A percentile compares a stretch with the other conserved stretches of the same genome.
Evolutionary conservation across 352 stramenopile species (phyloP).

Genomic region (Thalassiosira livingstoniorum): DNA sequence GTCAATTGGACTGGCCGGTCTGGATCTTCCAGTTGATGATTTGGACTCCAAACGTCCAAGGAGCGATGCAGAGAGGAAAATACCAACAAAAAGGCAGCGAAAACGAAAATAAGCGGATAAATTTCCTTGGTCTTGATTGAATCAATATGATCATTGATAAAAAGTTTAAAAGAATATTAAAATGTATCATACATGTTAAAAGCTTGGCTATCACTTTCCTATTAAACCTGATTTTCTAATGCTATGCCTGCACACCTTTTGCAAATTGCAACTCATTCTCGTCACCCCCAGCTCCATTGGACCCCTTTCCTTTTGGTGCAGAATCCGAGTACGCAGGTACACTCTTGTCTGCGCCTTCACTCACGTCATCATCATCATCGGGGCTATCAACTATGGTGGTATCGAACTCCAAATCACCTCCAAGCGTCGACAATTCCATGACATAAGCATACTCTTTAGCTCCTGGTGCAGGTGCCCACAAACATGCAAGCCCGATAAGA

Average conservation of each 20-base stretch:
- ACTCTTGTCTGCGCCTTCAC: slow-evolving; percentile 37
- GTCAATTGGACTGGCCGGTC: slow-evolving; percentile 58
- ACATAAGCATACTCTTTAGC: slow-evolving; percentile 84
- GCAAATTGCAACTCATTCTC: slow-evolving; percentile 51
- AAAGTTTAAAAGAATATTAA: too few relatives aligned
- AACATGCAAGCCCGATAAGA: slow-evolving; percentile 68
- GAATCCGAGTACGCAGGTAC: slow-evolving; percentile 39
- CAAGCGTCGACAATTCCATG: slow-evolving; percentile 78
- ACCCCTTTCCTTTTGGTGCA: background rate
- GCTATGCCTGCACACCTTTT: slow-evolving; percentile 37
- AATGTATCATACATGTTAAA: too few relatives aligned
- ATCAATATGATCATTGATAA: too few relatives aligned
- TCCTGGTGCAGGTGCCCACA: slow-evolving; percentile 78
- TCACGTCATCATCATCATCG: slow-evolving; percentile 68
- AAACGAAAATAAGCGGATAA: too few relatives aligned
- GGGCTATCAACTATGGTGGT: slow-evolving; percentile 49
- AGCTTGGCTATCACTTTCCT: too few relatives aligned
- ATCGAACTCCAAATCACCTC: slow-evolving; percentile 62
- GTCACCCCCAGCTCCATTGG: slow-evolving; percentile 30
- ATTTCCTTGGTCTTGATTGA: too few relatives aligned
- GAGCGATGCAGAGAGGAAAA: background rate
- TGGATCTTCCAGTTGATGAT: slow-evolving; percentile 23
- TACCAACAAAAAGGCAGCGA: slow-evolving; percentile 3
- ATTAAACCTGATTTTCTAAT: too few relatives aligned
- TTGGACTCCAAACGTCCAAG: slow-evolving; percentile 2